Conservation (phyloP, 495 filamentous ascomycete species). For the Tuber aestivum region DNA sequence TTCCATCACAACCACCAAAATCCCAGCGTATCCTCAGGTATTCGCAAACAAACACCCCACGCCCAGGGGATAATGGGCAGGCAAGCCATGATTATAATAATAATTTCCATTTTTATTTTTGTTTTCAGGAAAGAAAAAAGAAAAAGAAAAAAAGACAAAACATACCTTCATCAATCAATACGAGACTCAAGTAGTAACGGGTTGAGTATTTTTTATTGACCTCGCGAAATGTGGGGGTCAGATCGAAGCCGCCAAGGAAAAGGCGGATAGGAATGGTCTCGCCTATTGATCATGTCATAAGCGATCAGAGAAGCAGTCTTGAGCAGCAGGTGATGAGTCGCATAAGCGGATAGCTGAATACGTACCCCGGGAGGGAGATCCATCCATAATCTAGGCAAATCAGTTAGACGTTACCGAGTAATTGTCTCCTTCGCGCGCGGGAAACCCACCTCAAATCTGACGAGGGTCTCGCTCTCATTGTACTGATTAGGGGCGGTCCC, state of each 20-base stretch:
- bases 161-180: slow-evolving; percentile 91
- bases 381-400: slow-evolving; percentile 83
- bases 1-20: slow-evolving; percentile 32
- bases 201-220: slow-evolving; percentile 99
- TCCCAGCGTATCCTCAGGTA: slow-evolving; percentile 13
- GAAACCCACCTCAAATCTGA: slow-evolving; percentile 81
- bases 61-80: too few species aligned
- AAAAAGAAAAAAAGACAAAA: slow-evolving; percentile 8
- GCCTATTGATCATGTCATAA: slow-evolving; percentile 47
- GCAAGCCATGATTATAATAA: too few species aligned
- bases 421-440: slow-evolving; percentile 2
- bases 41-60: slow-evolving; percentile 18
- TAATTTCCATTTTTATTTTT: too few species aligned
- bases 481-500: slow-evolving; percentile 99
- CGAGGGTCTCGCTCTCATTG: slow-evolving; percentile 97
- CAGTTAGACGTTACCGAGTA: slow-evolving; percentile 21
- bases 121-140: too few species aligned
- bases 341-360: slow-evolving; percentile 18
- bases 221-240: slow-evolving; percentile 97
- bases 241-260: slow-evolving; percentile 95
- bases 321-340: slow-evolving; percentile 8
- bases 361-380: slow-evolving; percentile 82
- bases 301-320: slow-evolving; percentile 11
- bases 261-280: slow-evolving; percentile 97
- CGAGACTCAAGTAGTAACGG: slow-evolving; percentile 92